A percentile compares a stretch with the other conserved stretches of the same genome.
Evolutionary conservation across 75 land plant species (phyloP).

Genomic region (Picea glauca): DNA sequence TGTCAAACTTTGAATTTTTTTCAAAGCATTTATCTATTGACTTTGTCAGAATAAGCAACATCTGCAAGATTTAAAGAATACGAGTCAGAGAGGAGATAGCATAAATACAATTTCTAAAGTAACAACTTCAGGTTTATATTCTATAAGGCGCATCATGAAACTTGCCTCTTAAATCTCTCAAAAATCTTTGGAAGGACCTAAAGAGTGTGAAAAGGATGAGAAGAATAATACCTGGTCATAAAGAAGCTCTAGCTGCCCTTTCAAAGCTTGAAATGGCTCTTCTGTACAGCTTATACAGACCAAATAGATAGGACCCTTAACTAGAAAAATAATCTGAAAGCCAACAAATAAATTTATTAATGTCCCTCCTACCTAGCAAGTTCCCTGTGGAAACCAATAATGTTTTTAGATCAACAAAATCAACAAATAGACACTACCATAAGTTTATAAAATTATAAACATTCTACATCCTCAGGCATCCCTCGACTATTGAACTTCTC

Average conservation of each 20-base stretch:
- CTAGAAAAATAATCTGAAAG: constrained; percentile 85
- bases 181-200: background rate
- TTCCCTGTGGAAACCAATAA: background rate
- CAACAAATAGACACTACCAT: background rate
- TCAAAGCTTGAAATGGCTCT: constrained; percentile 80
- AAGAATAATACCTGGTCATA: constrained; percentile 78
- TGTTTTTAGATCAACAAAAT: background rate
- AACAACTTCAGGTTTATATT: background rate
- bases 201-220: background rate
- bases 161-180: background rate
- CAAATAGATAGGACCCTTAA: constrained; percentile 95
- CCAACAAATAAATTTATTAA: background rate
- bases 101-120: background rate
- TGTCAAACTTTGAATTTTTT: constrained; percentile 94
- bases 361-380: background rate
- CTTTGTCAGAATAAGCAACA: constrained; percentile 89
- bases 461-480: background rate
- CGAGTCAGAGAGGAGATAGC: background rate
- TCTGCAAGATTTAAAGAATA: constrained; percentile 50
- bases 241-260: constrained; percentile 83
- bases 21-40: constrained; percentile 91
- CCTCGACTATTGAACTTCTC: background rate
- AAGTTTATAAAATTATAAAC: background rate
- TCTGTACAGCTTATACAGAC: constrained; percentile 98
- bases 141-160: background rate